phyloP scores from a whole-genome alignment of 805 yeast genomes.

The Hanseniaspora osmophila region DNA sequence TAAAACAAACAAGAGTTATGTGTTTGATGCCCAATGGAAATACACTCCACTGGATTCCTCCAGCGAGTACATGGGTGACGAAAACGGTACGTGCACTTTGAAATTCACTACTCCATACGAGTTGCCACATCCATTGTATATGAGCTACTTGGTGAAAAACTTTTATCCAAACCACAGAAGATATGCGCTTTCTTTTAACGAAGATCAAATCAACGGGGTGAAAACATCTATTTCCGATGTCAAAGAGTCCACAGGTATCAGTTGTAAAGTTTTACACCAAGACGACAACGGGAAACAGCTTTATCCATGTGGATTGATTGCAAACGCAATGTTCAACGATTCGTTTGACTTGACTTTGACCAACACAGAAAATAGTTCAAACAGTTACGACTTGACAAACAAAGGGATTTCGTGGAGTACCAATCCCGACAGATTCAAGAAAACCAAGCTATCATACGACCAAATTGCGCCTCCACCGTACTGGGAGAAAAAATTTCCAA shows the following conservation, averaged over 20 bases:
- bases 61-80: constrained; percentile 22
- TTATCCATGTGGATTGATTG: constrained; percentile 92
- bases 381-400: constrained; percentile 26
- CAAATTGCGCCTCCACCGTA: constrained; percentile 90
- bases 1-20: constrained; percentile 20
- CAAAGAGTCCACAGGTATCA: constrained; percentile 32
- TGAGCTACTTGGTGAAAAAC: constrained; percentile 75
- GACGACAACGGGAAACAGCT: constrained; percentile 38
- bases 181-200: constrained; percentile 77
- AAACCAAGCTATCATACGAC: constrained; percentile 48
- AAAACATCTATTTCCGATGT: constrained; percentile 44
- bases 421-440: constrained; percentile 59
- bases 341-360: constrained; percentile 37
- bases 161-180: constrained; percentile 92
- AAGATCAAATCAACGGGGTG: constrained; percentile 69
- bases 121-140: constrained; percentile 57
- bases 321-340: constrained; percentile 86
- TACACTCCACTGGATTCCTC: constrained; percentile 23
- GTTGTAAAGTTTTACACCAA: constrained; percentile 53
- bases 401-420: constrained; percentile 74
- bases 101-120: constrained; percentile 61
- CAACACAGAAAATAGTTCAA: constrained; percentile 10
- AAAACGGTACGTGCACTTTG: constrained; percentile 50
- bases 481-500: constrained; percentile 67
- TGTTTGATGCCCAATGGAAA: constrained; percentile 52